Conservation (phyloP, 176 grass and related monocot species). For the Coix lacrymajobi region DNA sequence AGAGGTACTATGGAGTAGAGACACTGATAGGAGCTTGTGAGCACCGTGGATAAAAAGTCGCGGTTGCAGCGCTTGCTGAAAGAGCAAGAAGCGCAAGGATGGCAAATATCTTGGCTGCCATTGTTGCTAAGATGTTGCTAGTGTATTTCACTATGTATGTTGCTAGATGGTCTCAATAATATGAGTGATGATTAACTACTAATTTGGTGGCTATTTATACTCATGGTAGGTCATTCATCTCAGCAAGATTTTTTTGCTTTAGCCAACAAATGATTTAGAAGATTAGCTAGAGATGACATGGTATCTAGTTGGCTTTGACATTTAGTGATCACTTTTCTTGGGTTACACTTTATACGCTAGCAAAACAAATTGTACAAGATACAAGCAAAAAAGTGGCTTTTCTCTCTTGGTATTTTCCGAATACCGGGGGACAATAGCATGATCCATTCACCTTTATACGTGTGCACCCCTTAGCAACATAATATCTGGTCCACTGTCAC, state of each 20-base stretch:
- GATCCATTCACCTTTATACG: not conserved
- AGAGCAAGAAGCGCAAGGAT: not conserved
- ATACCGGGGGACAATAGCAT: not conserved
- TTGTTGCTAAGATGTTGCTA: too few relatives aligned
- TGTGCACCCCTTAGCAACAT: too few relatives aligned
- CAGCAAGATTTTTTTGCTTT: too few relatives aligned
- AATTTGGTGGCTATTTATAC: not conserved
- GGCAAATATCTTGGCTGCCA: not conserved
- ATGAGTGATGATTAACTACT: not conserved
- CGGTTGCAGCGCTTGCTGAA: not conserved
- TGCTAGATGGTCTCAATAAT: not conserved
- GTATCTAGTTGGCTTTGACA: not conserved
- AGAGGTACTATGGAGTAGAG: not conserved
- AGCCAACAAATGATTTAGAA: not conserved
- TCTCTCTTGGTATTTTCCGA: not conserved
- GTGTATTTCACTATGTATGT: too few relatives aligned
- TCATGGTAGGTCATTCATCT: too few relatives aligned
- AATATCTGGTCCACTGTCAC: too few relatives aligned
- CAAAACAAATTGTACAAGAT: not conserved
- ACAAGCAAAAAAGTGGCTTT: not conserved
- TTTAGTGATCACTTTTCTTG: not conserved
- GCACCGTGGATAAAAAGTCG: not conserved
- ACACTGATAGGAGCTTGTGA: not conserved
- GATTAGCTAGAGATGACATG: not conserved
- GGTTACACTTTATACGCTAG: too few relatives aligned